A percentile compares a stretch with the other conserved stretches of the same genome.
Evolutionary conservation across 2,329 filamentous ascomycete genomes (phyloP).

Genomic region (Emmonsiellopsis sp.): DNA sequence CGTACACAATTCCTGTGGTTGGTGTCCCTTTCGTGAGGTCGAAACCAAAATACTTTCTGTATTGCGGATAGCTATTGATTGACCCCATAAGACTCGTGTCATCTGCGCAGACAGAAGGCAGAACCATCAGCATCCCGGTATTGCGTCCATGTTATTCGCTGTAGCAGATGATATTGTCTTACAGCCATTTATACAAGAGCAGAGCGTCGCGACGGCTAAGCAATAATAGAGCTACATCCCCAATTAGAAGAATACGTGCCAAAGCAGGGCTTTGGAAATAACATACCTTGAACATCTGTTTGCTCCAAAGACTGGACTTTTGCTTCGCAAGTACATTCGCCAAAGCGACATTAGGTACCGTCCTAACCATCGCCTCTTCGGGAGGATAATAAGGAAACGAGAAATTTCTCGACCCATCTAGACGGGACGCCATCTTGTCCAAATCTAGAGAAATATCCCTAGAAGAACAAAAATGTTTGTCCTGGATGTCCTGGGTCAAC

Average conservation of each 20-base stretch:
- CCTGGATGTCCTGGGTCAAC: too few relatives aligned
- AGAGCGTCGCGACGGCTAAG: conserved; percentile 1
- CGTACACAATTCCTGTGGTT: conserved; percentile 37
- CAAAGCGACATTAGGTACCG: neutral
- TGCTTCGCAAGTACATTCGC: conserved; percentile 3
- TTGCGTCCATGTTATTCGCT: too few relatives aligned
- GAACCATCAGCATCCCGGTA: neutral
- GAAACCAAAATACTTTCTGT: conserved; percentile 36
- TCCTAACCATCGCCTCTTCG: neutral
- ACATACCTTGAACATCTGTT: conserved; percentile 2
- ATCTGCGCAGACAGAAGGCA: neutral
- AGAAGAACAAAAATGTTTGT: neutral
- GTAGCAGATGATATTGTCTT: neutral
- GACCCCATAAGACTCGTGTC: conserved; percentile 32
- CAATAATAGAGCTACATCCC: conserved; percentile 2
- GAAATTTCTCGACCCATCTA: neutral
- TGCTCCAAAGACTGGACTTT: neutral
- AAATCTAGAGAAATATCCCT: neutral
- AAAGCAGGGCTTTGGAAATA: neutral
- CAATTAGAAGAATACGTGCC: neutral
- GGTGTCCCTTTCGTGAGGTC: conserved; percentile 29
- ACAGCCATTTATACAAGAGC: conserved; percentile 4
- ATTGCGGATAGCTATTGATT: conserved; percentile 39
- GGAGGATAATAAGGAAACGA: neutral
- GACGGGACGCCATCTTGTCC: neutral